Evolutionary conservation across 495 filamentous ascomycete species (phyloP), one percentile per base, ranked within the genome.

Genomic region (Penicillium subrubescens): DNA sequence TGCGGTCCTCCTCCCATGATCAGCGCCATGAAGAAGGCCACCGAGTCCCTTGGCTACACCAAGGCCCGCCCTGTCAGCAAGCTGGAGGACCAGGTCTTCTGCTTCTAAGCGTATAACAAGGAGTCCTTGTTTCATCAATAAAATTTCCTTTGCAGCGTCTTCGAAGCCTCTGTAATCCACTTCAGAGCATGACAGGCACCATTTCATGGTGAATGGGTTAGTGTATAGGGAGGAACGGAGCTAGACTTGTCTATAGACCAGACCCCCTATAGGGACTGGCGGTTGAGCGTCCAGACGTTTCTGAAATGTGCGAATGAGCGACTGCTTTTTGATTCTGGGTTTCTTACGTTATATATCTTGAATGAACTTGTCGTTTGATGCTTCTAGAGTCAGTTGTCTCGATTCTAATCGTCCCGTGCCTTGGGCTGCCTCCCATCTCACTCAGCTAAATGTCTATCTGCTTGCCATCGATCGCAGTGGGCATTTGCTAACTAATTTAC

Each of bases 1-100:
- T 99, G 95, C 74, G 95, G 95, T 29, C 95, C 95, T 10, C 95
- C 95, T 25, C 94, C 94, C 33, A 99, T 99, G 95, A 86, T 99
- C 64, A 89, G 88, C 73, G 95, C 94, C 14, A 92, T 99, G 82
- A 99, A 99, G 90, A 98, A 97, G 87, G 86, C 92, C 10, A 89
- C 92, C 61, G 92, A 94, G 75, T 83, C 86, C 64, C 84, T 97
- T 10, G 95, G 95, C 58, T 99, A 91, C 82, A 84, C 90, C 74
- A 97, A 97, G 85, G 88, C 95, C 35, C 87, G 87, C 60, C 91
- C 94, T 34, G 93, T 97, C 68, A 97, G 94, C 88, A 98, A 97
- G 87, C 84, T 97, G 51, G 90, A 92, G 74, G 94, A 99, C 77
- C 94, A 97, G 78, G 93, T 99, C 69, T 99, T 99, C 84, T 94